Percentiles rank a stretch among this genome's conserved stretches.
Evolutionary conservation across 192 early-diverging fungal species (phyloP).

Genomic region (Linnemannia elongata): DNA sequence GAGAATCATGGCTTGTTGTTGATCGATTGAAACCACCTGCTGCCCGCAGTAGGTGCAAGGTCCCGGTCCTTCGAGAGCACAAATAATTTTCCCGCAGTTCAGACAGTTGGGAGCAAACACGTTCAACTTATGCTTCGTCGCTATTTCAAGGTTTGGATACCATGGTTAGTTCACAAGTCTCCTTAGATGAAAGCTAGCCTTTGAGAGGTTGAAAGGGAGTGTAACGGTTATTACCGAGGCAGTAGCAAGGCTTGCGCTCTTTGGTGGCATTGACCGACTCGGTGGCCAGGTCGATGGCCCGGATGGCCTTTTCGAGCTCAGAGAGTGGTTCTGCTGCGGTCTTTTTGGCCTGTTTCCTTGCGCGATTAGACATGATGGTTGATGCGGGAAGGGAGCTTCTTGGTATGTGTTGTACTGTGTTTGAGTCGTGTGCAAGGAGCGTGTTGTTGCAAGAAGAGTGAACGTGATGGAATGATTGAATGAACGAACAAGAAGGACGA

Average conservation of each 20-base stretch:
- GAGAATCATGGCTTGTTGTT: slow-evolving; percentile 63
- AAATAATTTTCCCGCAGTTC: slow-evolving; percentile 73
- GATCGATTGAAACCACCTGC: slow-evolving; percentile 65
- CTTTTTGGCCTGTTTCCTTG: slow-evolving; percentile 60
- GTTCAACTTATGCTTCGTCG: slow-evolving; percentile 67
- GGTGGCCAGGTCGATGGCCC: slow-evolving; percentile 62
- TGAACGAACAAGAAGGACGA: neutral
- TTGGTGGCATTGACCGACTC: slow-evolving; percentile 51
- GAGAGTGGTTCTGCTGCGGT: slow-evolving; percentile 55
- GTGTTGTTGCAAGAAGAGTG: neutral
- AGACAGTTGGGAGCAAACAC: slow-evolving; percentile 70
- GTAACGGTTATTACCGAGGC: slow-evolving; percentile 53
- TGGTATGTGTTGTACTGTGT: too few relatives aligned
- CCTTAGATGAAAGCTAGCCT: too few relatives aligned
- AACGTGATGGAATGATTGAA: neutral
- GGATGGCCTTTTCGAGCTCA: slow-evolving; percentile 63
- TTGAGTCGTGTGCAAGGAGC: too few relatives aligned
- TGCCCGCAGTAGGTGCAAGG: slow-evolving; percentile 70
- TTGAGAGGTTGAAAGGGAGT: neutral
- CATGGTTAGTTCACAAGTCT: neutral
- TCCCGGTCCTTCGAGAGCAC: slow-evolving; percentile 64
- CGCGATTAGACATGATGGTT: slow-evolving; percentile 49
- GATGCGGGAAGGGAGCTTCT: too few relatives aligned
- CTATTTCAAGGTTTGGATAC: slow-evolving; percentile 28
- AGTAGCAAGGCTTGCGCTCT: slow-evolving; percentile 63